A percentile compares a stretch with the other conserved stretches of the same genome.
Evolutionary conservation across 306 rosid genomes (phyloP).

Genomic region (Citrullus mucosospermus): DNA sequence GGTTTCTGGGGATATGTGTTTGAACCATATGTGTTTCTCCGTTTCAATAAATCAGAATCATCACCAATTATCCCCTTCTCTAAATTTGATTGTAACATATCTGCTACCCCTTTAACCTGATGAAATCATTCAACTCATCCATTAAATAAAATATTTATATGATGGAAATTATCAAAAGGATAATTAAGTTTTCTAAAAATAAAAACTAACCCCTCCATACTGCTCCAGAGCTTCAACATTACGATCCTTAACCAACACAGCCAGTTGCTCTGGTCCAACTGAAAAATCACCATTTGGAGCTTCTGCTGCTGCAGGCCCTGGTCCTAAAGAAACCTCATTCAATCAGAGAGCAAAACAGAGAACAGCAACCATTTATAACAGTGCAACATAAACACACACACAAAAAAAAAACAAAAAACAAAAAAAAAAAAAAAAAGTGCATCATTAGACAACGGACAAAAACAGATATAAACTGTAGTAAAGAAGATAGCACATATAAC

Average conservation of each 20-base stretch:
- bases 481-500: not conserved
- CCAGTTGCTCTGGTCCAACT: conserved; percentile 64
- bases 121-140: conserved; percentile 8
- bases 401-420: too few species aligned
- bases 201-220: conserved; percentile 66
- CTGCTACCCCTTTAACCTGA: conserved; percentile 63
- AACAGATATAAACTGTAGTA: not conserved
- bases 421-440: not conserved
- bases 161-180: not conserved
- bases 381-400: not conserved
- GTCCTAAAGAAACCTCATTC: not conserved
- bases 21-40: conserved; percentile 64
- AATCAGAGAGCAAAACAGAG: not conserved
- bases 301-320: conserved; percentile 23
- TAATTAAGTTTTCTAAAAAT: not conserved
- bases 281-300: conserved; percentile 42
- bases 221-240: conserved; percentile 33
- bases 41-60: conserved; percentile 56
- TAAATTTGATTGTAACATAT: conserved; percentile 46
- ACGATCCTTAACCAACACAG: conserved; percentile 65
- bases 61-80: conserved; percentile 76
- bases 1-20: conserved; percentile 75
- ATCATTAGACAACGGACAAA: not conserved
- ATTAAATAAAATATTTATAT: not conserved
- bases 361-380: not conserved